A percentile compares a stretch with the other conserved stretches of the same genome.
Conservation (phyloP, 352 stramenopile species). For the Hyaloperonospora arabidopsidis region DNA sequence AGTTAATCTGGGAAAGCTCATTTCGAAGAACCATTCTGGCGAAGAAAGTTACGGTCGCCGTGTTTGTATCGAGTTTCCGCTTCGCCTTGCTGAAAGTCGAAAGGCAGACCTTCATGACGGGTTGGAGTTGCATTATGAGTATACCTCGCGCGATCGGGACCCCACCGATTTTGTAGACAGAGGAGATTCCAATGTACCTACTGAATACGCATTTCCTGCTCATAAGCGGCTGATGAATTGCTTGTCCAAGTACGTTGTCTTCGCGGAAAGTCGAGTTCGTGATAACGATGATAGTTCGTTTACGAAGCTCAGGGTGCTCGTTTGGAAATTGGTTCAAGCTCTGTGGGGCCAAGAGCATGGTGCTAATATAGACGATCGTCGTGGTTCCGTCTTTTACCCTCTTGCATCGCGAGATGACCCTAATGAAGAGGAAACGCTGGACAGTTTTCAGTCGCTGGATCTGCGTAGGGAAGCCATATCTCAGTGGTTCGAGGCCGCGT, state of each 20-base stretch:
- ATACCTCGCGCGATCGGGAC: constrained; percentile 26
- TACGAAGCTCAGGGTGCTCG: constrained; percentile 24
- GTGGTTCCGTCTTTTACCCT: constrained; percentile 28
- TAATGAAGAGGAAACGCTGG: constrained; percentile 50
- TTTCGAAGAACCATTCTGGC: constrained; percentile 21
- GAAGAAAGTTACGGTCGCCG: constrained; percentile 18
- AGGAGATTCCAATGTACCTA: constrained; percentile 26
- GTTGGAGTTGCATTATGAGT: constrained; percentile 55
- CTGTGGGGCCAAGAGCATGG: constrained; percentile 74
- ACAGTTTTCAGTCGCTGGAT: constrained; percentile 62
- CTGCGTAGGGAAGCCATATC: constrained; percentile 65
- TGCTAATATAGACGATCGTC: constrained; percentile 18
- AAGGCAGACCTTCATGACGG: constrained; percentile 44
- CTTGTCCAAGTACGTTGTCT: constrained; percentile 52
- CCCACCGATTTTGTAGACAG: constrained; percentile 19
- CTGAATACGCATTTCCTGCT: constrained; percentile 40
- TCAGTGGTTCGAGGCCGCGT: constrained; percentile 61
- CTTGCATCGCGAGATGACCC: constrained; percentile 54
- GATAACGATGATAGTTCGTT: constrained; percentile 8
- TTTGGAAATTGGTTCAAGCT: constrained; percentile 68
- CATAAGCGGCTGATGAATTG: constrained; percentile 44
- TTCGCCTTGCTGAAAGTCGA: constrained; percentile 28
- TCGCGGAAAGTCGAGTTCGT: constrained; percentile 28
- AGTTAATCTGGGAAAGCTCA: constrained; percentile 49
- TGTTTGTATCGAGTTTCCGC: constrained; percentile 49